These are phyloP conservation scores for Domatiomyces globalis DNA, from an alignment of 2,329 filamentous ascomycete genomes.

Conservation along the genomic window DNA sequence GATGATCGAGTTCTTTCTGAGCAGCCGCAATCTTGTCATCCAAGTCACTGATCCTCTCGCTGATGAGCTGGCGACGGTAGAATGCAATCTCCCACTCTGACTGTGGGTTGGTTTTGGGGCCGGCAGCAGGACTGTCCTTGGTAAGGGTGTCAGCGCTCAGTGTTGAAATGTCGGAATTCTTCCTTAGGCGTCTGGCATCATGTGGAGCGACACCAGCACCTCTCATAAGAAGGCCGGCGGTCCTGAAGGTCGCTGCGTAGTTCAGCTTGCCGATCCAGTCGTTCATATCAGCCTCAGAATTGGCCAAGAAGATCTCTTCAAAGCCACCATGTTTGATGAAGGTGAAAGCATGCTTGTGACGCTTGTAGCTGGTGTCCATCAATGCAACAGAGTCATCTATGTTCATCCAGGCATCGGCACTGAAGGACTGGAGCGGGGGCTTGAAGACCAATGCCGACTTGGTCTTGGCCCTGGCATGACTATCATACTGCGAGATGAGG, in stretches of 20 bases:
- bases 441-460: conserved; percentile 75
- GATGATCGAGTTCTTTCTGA: conserved; percentile 65
- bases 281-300: conserved; percentile 81
- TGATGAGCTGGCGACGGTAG: conserved; percentile 69
- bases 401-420: conserved; percentile 83
- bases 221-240: conserved; percentile 78
- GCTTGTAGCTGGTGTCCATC: conserved; percentile 73
- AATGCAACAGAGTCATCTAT: conserved; percentile 86
- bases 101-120: conserved; percentile 58
- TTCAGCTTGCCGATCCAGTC: conserved; percentile 96
- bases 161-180: conserved; percentile 43
- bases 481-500: conserved; percentile 75
- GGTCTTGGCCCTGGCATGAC: conserved; percentile 63
- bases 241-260: conserved; percentile 87
- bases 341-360: conserved; percentile 84
- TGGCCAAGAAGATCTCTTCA: conserved; percentile 82
- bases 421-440: conserved; percentile 79
- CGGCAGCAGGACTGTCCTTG: conserved; percentile 7
- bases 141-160: conserved; percentile 47
- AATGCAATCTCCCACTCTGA: conserved; percentile 75
- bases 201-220: conserved; percentile 74
- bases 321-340: conserved; percentile 75
- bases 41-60: conserved; percentile 66
- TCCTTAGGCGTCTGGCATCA: conserved; percentile 59
- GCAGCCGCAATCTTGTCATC: conserved; percentile 60